These are phyloP conservation scores for Garcia nutans DNA, from an alignment of 345 rosid genomes.

Conservation along the genomic window DNA sequence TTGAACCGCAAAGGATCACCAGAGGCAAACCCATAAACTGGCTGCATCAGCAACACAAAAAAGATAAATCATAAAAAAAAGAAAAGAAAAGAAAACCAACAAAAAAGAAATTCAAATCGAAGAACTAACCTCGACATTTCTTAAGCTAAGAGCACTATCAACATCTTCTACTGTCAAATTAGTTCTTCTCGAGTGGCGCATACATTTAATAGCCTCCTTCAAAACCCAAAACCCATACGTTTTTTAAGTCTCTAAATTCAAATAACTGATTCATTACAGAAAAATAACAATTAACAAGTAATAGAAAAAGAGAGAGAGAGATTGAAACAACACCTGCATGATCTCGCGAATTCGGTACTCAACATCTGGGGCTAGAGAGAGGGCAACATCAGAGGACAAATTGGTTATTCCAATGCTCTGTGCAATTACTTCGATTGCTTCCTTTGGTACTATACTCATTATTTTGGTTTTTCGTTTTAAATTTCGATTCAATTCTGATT, in stretches of 20 bases:
- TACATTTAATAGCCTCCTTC: slow-evolving; percentile 86
- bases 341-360: slow-evolving; percentile 82
- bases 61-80: neutral
- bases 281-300: neutral
- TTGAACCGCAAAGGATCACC: slow-evolving; percentile 57
- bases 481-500: neutral
- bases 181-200: slow-evolving; percentile 82
- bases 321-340: slow-evolving; percentile 60
- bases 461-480: neutral
- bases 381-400: slow-evolving; percentile 67
- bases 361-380: slow-evolving; percentile 70
- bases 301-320: neutral
- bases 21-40: slow-evolving; percentile 61
- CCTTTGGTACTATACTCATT: slow-evolving; percentile 64
- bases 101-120: neutral
- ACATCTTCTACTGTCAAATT: slow-evolving; percentile 64
- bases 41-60: slow-evolving; percentile 35
- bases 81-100: neutral
- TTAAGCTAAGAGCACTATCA: slow-evolving; percentile 66
- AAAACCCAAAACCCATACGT: neutral
- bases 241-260: neutral
- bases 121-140: slow-evolving; percentile 67
- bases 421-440: slow-evolving; percentile 81
- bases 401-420: slow-evolving; percentile 77
- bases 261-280: neutral